These are phyloP conservation scores for Acacia confusa DNA, from an alignment of 306 rosid species.

Conservation along the genomic window DNA sequence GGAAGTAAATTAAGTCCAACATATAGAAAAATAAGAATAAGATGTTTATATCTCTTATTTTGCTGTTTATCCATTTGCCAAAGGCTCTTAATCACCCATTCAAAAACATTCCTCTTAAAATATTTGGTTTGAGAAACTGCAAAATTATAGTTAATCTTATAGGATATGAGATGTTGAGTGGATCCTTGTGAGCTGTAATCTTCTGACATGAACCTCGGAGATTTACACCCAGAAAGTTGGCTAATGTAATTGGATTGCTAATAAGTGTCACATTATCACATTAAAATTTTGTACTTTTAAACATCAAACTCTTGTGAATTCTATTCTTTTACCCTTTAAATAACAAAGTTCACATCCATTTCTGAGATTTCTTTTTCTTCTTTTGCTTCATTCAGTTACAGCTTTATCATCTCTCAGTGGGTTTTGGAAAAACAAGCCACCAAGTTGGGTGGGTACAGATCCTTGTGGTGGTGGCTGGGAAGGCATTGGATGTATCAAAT, in stretches of 20 bases:
- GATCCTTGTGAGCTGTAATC: not conserved
- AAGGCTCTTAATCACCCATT: not conserved
- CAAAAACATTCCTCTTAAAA: not conserved
- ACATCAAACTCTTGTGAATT: not conserved
- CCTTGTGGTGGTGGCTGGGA: slow-evolving; percentile 47
- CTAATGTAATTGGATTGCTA: not conserved
- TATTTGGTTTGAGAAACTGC: not conserved
- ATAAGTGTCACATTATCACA: not conserved
- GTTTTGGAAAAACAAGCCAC: slow-evolving; percentile 43
- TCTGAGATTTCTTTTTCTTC: not conserved
- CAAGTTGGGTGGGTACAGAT: slow-evolving; percentile 43
- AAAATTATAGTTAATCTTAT: not conserved
- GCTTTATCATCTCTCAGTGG: slow-evolving; percentile 33
- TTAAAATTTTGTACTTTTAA: not conserved
- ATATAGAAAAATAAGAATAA: not conserved
- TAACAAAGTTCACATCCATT: not conserved
- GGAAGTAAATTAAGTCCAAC: not conserved
- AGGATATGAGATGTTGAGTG: not conserved
- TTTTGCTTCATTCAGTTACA: slow-evolving; percentile 26
- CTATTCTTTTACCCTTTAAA: not conserved
- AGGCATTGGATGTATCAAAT: slow-evolving; percentile 39
- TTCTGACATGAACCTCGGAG: not conserved
- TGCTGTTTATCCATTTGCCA: not conserved
- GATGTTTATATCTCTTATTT: not conserved
- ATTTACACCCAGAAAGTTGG: not conserved